phyloP scores from a whole-genome alignment of 805 yeast genomes.

The Zygoascus tannicola region DNA sequence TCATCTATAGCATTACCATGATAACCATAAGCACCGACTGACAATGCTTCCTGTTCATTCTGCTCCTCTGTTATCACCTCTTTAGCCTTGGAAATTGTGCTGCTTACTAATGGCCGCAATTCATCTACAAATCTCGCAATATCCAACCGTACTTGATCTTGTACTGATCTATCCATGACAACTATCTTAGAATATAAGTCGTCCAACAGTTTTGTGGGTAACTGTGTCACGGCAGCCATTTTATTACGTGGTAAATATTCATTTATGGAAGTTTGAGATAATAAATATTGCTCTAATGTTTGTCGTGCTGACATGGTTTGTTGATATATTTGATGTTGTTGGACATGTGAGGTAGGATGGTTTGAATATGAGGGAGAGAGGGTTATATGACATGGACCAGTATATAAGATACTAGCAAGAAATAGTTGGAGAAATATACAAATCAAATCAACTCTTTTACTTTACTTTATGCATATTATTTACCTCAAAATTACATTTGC shows the following conservation, averaged over 20 bases:
- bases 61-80: not conserved
- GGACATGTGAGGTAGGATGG: not conserved
- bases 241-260: conserved; percentile 3
- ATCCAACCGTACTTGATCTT: not conserved
- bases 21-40: not conserved
- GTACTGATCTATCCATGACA: conserved; percentile 3
- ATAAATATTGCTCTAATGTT: conserved; percentile 8
- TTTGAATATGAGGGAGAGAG: not conserved
- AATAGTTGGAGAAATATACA: not conserved
- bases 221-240: conserved; percentile 5
- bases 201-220: conserved; percentile 1
- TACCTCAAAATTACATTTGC: conserved; percentile 77
- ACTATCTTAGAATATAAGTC: conserved; percentile 3
- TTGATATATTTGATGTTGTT: too few species aligned
- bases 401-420: not conserved
- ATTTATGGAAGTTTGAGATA: conserved; percentile 8
- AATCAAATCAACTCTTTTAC: not conserved
- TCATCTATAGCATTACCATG: conserved; percentile 2
- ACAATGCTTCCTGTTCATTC: not conserved
- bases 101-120: not conserved
- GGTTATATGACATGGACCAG: not conserved
- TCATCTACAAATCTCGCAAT: conserved; percentile 4
- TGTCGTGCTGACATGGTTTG: conserved; percentile 3
- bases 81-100: conserved; percentile 1
- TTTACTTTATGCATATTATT: too few species aligned